Conservation (phyloP, 140 eudicot genomes). For the Bidens hawaiensis region DNA sequence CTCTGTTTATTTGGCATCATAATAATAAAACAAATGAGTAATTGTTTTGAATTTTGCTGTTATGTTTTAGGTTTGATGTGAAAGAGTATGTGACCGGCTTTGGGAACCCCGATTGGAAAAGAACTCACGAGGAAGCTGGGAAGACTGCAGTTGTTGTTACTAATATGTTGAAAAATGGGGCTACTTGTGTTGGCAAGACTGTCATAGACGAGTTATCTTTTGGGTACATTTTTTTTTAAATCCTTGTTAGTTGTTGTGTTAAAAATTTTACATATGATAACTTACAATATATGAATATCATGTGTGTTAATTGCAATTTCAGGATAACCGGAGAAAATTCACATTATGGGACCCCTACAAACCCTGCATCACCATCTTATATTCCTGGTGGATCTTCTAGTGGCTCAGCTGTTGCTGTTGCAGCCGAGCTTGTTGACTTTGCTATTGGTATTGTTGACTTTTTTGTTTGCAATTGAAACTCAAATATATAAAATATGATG, state of each 20-base stretch:
- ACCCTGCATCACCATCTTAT: constrained; percentile 60
- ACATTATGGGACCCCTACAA: constrained; percentile 81
- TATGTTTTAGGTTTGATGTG: constrained; percentile 66
- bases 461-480: neutral
- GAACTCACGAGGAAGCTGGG: constrained; percentile 71
- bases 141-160: constrained; percentile 77
- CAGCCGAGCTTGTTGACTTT: constrained; percentile 78
- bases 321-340: constrained; percentile 88
- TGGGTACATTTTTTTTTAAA: constrained; percentile 41
- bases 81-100: constrained; percentile 76
- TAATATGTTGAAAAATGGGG: constrained; percentile 66
- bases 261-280: neutral
- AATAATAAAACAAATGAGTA: constrained; percentile 3
- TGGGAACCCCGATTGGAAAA: constrained; percentile 84
- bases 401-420: constrained; percentile 95
- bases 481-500: neutral
- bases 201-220: constrained; percentile 70
- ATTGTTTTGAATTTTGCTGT: neutral
- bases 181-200: constrained; percentile 84
- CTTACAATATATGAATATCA: neutral
- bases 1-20: neutral
- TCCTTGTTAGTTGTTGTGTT: neutral
- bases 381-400: constrained; percentile 93
- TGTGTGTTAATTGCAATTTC: constrained; percentile 19
- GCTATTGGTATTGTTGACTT: constrained; percentile 62